Evolutionary conservation across 2,329 filamentous ascomycete genomes (phyloP).

Genomic region (Curvularia lunata): DNA sequence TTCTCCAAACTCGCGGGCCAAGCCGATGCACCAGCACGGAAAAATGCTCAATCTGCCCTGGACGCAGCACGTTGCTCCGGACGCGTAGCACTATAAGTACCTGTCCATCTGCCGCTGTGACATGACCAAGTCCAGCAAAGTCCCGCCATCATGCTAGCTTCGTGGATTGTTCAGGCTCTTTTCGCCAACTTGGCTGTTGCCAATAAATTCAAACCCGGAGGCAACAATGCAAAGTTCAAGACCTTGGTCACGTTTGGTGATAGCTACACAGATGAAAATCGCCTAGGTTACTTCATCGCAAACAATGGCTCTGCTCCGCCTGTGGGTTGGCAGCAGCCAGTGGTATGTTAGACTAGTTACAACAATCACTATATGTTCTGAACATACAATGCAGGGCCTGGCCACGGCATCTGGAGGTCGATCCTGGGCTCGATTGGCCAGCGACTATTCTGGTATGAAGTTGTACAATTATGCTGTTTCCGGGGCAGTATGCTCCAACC

Average conservation of each 20-base stretch:
- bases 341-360: conserved; percentile 40
- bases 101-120: not conserved
- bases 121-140: conserved; percentile 4
- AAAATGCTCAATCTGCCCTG: conserved; percentile 18
- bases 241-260: conserved; percentile 75
- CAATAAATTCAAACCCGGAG: conserved; percentile 29
- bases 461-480: conserved; percentile 73
- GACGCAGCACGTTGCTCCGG: conserved; percentile 6
- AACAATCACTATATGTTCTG: not conserved
- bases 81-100: conserved; percentile 26
- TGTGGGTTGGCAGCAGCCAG: conserved; percentile 61
- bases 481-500: conserved; percentile 75
- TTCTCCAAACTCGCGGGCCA: conserved; percentile 15
- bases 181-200: conserved; percentile 30
- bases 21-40: conserved; percentile 19
- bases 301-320: conserved; percentile 67
- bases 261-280: conserved; percentile 76
- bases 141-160: conserved; percentile 29
- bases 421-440: conserved; percentile 72
- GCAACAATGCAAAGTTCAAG: conserved; percentile 59
- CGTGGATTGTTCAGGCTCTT: conserved; percentile 30
- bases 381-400: conserved; percentile 47
- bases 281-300: conserved; percentile 66
- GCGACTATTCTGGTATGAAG: conserved; percentile 62
- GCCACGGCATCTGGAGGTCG: conserved; percentile 69